Evolutionary conservation across 352 stramenopile species (phyloP).

Genomic region (Globisporangium yorkense): DNA sequence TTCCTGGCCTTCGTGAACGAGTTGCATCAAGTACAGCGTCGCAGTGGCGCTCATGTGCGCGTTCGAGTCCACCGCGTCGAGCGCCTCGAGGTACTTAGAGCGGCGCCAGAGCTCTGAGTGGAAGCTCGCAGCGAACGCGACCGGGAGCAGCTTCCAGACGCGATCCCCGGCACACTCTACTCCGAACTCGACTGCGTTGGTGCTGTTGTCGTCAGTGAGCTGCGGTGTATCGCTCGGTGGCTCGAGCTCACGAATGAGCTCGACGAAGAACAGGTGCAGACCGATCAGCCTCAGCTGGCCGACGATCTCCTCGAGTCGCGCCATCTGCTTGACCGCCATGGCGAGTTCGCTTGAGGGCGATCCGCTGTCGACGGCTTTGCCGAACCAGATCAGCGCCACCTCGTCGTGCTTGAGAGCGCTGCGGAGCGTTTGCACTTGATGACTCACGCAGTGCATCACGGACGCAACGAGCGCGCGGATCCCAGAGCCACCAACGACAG

Average conservation of each 20-base stretch:
- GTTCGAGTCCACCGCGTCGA: constrained; percentile 44
- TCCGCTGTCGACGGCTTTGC: constrained; percentile 13
- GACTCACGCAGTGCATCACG: constrained; percentile 2
- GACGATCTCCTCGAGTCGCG: constrained; percentile 16
- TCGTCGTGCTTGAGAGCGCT: constrained; percentile 20
- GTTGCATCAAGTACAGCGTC: constrained; percentile 15
- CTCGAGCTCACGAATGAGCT: constrained; percentile 5
- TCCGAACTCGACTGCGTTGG: neutral
- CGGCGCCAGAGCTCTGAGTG: constrained; percentile 35
- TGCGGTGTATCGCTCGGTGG: neutral
- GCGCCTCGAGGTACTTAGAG: constrained; percentile 22
- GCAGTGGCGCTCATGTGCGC: constrained; percentile 38
- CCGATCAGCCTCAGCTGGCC: constrained; percentile 8
- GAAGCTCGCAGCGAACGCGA: constrained; percentile 37
- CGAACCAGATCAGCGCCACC: constrained; percentile 27
- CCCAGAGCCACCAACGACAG: constrained; percentile 10
- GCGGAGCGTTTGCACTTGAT: constrained; percentile 13
- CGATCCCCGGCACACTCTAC: neutral
- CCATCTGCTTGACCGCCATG: constrained; percentile 28
- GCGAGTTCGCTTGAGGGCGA: constrained; percentile 17
- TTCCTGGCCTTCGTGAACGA: constrained; percentile 8
- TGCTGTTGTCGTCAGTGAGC: neutral
- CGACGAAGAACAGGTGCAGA: constrained; percentile 15
- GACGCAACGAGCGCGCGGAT: constrained; percentile 7
- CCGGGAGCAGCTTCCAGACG: constrained; percentile 33